Evolutionary conservation across 495 filamentous ascomycete species (phyloP).

Genomic region (Patellaria atrata): DNA sequence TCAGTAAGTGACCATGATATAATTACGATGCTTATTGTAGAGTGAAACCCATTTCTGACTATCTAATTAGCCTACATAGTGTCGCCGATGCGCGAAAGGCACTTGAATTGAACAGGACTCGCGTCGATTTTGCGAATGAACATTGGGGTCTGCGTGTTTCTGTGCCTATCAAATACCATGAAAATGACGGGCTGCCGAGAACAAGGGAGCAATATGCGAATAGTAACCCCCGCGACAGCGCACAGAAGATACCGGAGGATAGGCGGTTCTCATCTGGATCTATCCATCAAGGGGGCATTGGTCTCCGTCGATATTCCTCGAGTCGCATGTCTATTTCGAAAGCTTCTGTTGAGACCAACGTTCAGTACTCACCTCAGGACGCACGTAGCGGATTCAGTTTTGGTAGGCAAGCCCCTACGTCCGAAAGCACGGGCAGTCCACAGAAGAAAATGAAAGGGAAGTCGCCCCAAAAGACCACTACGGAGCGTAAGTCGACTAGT

Average conservation of each 20-base stretch:
- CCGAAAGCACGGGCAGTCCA: not conserved
- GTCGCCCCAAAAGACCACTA: slow-evolving; percentile 4
- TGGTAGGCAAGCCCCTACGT: no score
- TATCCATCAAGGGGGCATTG: not conserved
- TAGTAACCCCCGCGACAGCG: not conserved
- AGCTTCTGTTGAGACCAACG: not conserved
- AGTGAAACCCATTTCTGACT: not conserved
- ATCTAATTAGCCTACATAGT: slow-evolving; percentile 1
- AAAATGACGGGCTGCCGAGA: no score
- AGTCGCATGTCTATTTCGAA: not conserved
- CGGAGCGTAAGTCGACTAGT: slow-evolving; percentile 6
- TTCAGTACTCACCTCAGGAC: slow-evolving; percentile 18
- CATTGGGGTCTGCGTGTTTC: not conserved
- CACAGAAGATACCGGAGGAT: not conserved
- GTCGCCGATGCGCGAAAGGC: slow-evolving; percentile 5
- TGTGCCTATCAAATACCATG: not conserved
- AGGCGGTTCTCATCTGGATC: not conserved
- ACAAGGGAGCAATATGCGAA: not conserved
- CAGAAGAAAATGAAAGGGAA: not conserved
- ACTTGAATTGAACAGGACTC: not conserved
- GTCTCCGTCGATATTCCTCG: not conserved
- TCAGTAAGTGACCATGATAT: no score
- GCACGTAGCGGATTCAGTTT: slow-evolving; percentile 11
- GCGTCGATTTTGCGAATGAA: not conserved
- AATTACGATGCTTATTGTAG: not conserved